Evolutionary conservation across 2,329 filamentous ascomycete species (phyloP).

Genomic region (Aspergillus novoparasiticus): DNA sequence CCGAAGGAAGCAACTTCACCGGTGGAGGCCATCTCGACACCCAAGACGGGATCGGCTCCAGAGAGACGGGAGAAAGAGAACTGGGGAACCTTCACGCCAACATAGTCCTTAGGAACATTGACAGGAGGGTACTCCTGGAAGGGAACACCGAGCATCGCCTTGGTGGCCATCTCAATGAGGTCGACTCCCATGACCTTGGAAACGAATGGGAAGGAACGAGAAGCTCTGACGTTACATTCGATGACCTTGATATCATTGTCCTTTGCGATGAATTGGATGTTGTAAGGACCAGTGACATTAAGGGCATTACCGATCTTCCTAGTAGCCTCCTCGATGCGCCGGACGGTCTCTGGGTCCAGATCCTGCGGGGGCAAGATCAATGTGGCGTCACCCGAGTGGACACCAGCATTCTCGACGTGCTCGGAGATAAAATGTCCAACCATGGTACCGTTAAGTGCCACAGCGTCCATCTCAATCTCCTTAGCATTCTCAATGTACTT

Average conservation of each 20-base stretch:
- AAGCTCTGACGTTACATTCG: conserved; percentile 96
- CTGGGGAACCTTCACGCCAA: conserved; percentile 97
- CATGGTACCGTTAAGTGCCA: conserved; percentile 85
- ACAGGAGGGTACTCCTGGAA: conserved; percentile 80
- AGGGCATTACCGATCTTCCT: conserved; percentile 91
- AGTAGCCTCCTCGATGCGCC: conserved; percentile 90
- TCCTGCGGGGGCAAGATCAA: conserved; percentile 94
- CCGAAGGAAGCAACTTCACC: conserved; percentile 98
- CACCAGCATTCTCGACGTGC: conserved; percentile 97
- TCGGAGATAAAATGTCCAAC: conserved; percentile 97
- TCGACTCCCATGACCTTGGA: conserved; percentile 99
- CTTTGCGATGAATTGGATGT: conserved; percentile 99
- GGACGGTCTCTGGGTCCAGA: conserved; percentile 82
- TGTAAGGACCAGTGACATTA: conserved; percentile 95
- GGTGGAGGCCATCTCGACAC: conserved; percentile 98
- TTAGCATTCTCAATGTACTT: conserved; percentile 99
- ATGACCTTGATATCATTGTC: conserved; percentile 99
- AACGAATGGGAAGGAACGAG: conserved; percentile 95
- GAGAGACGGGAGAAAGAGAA: conserved; percentile 98
- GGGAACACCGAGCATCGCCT: conserved; percentile 86
- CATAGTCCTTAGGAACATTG: conserved; percentile 75
- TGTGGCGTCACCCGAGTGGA: conserved; percentile 97
- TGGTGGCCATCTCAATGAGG: conserved; percentile 97
- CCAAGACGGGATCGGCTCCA: conserved; percentile 91
- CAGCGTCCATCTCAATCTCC: conserved; percentile 99